Evolutionary conservation across 306 rosid genomes (phyloP).

Genomic region (Sechiopsis laciniata): DNA sequence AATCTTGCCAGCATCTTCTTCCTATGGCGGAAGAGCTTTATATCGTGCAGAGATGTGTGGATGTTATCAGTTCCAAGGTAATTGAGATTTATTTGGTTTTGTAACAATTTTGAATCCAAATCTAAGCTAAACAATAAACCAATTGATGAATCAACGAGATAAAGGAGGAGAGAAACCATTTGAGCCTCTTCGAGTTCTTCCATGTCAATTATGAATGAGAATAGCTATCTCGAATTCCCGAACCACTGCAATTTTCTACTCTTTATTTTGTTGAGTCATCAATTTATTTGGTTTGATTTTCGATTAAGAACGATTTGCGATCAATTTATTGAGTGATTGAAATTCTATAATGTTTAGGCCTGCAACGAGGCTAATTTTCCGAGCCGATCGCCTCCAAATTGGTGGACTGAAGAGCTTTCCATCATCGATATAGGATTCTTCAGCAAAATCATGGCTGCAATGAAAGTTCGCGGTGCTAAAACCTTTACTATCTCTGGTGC

Average conservation of each 20-base stretch:
- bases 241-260: too few species aligned
- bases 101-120: too few species aligned
- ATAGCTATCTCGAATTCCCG: too few species aligned
- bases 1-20: constrained; percentile 49
- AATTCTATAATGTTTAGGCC: constrained; percentile 23
- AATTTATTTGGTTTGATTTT: too few species aligned
- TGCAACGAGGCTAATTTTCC: constrained; percentile 69
- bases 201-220: too few species aligned
- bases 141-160: too few species aligned
- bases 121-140: too few species aligned
- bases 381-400: constrained; percentile 63
- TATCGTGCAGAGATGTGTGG: constrained; percentile 49
- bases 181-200: too few species aligned
- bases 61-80: constrained; percentile 41
- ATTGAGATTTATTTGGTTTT: not conserved
- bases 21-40: constrained; percentile 50
- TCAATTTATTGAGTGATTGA: too few species aligned
- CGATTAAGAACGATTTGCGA: not conserved
- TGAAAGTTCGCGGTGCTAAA: constrained; percentile 59
- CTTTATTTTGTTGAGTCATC: too few species aligned
- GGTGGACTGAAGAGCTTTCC: constrained; percentile 91
- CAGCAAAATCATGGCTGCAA: constrained; percentile 43
- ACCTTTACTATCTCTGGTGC: constrained; percentile 47
- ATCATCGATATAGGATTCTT: constrained; percentile 47
- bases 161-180: too few species aligned